Evolutionary conservation across 495 filamentous ascomycete genomes (phyloP), one percentile per base, ranked within the genome.

Genomic region (Penicillium roqueforti): DNA sequence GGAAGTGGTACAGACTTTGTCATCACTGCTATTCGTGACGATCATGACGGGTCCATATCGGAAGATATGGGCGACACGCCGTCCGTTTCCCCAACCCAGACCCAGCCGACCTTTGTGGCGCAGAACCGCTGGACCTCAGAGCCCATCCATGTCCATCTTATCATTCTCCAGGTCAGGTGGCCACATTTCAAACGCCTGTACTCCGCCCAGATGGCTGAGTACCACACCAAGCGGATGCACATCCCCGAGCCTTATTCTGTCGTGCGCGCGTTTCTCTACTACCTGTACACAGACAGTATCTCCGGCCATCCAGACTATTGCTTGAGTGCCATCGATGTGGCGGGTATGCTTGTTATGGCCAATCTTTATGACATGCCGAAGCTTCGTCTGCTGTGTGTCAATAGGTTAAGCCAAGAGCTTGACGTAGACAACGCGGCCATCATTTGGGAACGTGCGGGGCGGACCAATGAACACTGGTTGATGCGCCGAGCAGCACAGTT

Each of bases 361-460:
- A 96, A 97, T 63, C 87, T 97, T 19, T 98, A 98, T 67, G 91
- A 96, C 66, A 92, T 98, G 75, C 91, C 90, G 0, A 87, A 90
- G 53, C 83, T 98, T 3, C 89, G 92, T 11, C 80, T 95, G 10
- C 80, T 97, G 11, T 95, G 92, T 65, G 84, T 97, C 37, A 88
- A 92, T 65, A 80, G 95, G 10, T 80, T 98, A 25, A 87, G 86
- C 45, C 85, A 85, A 39, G 95, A 98, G 59, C 78, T 98, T 1
- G 93, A 97, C 55, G 85, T 97, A 40, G 89, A 96, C 50, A 89
- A 95, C 58, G 92, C 93, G 4, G 96, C 92, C 47, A 86, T 95
- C 63, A 87, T 96, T 36, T 98, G 95, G 92, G 92, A 96, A 71
- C 88, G 92, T 56, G 91, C 93, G 1, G 85, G 87, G 2, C 81